Percentiles rank a stretch among this genome's conserved stretches.
Conservation (phyloP, 805 yeast species). For the Saturnispora sanitii region DNA sequence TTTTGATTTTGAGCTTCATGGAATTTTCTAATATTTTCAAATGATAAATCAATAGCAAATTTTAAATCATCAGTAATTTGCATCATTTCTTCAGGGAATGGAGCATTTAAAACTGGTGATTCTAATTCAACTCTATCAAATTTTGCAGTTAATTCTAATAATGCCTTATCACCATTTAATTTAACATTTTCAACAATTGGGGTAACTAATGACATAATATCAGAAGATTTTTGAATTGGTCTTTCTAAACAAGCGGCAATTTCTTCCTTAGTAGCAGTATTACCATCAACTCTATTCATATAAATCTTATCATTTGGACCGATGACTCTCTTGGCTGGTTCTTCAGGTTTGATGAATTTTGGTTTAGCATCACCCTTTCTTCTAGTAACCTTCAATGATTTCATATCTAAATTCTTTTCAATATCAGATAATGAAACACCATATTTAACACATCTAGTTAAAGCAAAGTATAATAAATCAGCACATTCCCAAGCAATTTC, state of each 20-base stretch:
- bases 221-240: constrained; percentile 92
- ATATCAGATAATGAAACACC: constrained; percentile 77
- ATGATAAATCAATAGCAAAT: constrained; percentile 80
- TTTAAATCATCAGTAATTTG: constrained; percentile 62
- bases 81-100: constrained; percentile 75
- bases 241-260: constrained; percentile 64
- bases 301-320: constrained; percentile 33
- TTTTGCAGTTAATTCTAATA: constrained; percentile 80
- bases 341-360: constrained; percentile 38
- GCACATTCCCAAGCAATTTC: constrained; percentile 96
- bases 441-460: constrained; percentile 47
- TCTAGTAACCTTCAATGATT: constrained; percentile 79
- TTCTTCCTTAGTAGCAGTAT: constrained; percentile 31
- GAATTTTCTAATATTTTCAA: constrained; percentile 80
- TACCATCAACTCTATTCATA: constrained; percentile 40
- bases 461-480: constrained; percentile 57
- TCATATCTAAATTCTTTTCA: constrained; percentile 74
- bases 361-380: constrained; percentile 95
- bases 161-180: constrained; percentile 72
- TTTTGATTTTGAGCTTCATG: constrained; percentile 85
- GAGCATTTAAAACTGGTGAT: constrained; percentile 75
- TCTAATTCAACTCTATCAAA: constrained; percentile 75
- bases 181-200: constrained; percentile 82
- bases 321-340: constrained; percentile 15
- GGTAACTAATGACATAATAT: constrained; percentile 83